Conservation (phyloP, 202 grass and related monocot genomes). For the Hordeum pubiflorum region DNA sequence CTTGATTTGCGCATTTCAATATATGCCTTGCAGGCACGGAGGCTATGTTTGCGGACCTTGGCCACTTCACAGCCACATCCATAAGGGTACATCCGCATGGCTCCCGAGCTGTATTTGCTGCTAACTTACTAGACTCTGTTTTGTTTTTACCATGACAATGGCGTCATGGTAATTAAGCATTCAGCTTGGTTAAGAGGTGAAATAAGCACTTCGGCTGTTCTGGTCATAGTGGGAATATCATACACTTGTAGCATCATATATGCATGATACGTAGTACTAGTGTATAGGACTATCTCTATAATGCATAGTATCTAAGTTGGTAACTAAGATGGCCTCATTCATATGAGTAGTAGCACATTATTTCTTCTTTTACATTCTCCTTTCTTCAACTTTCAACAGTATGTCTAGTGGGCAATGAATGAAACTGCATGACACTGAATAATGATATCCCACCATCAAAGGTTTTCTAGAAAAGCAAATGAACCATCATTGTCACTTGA, state of each 20-base stretch:
- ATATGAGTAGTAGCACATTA: too few relatives aligned
- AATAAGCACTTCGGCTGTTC: background rate
- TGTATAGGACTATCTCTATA: too few relatives aligned
- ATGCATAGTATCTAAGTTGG: too few relatives aligned
- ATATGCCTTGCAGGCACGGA: slow-evolving; percentile 47
- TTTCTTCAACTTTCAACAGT: too few relatives aligned
- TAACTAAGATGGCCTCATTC: too few relatives aligned
- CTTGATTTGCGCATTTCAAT: background rate
- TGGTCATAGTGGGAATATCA: too few relatives aligned
- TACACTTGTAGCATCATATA: too few relatives aligned
- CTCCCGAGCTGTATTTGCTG: background rate
- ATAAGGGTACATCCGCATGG: slow-evolving; percentile 44
- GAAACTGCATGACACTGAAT: too few relatives aligned
- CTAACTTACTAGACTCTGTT: background rate
- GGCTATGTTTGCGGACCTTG: slow-evolving; percentile 77
- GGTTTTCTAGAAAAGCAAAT: background rate
- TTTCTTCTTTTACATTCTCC: too few relatives aligned
- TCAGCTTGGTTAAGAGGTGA: background rate
- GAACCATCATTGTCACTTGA: background rate
- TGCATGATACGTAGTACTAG: too few relatives aligned
- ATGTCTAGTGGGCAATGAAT: too few relatives aligned
- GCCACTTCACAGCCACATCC: slow-evolving; percentile 61
- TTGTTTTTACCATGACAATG: background rate
- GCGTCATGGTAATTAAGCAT: background rate
- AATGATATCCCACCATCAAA: too few relatives aligned